Evolutionary conservation across 768 basidiomycete species (phyloP).

Genomic region (Macrolepiota albuminosa): DNA sequence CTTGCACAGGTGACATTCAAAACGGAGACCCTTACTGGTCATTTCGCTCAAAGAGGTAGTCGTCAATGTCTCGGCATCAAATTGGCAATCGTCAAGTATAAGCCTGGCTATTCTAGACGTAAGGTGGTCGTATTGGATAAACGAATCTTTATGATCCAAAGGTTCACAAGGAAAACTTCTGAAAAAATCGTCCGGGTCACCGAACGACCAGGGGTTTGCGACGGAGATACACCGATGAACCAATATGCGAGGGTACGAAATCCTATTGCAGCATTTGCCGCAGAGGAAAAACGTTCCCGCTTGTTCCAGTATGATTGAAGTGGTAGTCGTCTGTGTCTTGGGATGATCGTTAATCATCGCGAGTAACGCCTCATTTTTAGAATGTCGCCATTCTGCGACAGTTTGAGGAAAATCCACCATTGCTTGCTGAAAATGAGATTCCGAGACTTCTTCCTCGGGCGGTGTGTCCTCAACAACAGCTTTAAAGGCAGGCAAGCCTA

Average conservation of each 20-base stretch:
- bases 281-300: slow-evolving; percentile 11
- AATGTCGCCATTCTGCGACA: slow-evolving; percentile 11
- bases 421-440: slow-evolving; percentile 11
- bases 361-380: slow-evolving; percentile 13
- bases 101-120: neutral
- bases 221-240: slow-evolving; percentile 7
- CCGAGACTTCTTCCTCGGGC: slow-evolving; percentile 10
- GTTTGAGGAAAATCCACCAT: slow-evolving; percentile 11
- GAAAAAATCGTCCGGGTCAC: neutral
- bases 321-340: neutral
- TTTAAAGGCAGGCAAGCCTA: slow-evolving; percentile 11
- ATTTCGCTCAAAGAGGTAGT: neutral
- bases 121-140: slow-evolving; percentile 3
- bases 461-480: slow-evolving; percentile 15
- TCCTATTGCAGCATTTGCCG: neutral
- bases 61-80: neutral
- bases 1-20: slow-evolving; percentile 10
- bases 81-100: slow-evolving; percentile 5
- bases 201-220: neutral
- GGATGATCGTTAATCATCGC: slow-evolving; percentile 7
- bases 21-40: neutral
- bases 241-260: slow-evolving; percentile 11
- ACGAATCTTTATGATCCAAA: slow-evolving; percentile 3
- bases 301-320: neutral
- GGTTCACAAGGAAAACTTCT: neutral